Base-by-base conservation (phyloP, 2,329 filamentous ascomycete species). In the Trichoderma atroviride region DNA sequence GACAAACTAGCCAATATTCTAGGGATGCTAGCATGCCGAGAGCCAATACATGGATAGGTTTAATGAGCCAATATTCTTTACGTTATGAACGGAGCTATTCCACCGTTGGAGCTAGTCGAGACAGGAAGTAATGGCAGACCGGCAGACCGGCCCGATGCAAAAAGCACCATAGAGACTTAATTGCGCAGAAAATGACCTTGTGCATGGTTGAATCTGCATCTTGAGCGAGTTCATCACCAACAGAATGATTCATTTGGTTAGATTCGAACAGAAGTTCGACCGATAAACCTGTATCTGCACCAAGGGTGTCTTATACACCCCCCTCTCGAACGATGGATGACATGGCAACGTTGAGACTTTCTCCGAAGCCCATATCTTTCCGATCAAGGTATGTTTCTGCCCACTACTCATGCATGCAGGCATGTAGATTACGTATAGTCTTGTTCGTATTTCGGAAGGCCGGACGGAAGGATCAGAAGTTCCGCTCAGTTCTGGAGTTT, bases 181-280 rank as follows among this genome's bases (percentile, higher is more conserved):
- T 22, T 61, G 22, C 67, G 47, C 37, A 50, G 40, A 40, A n/a
- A 35, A 63, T 33, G 35, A 35, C 63, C 50, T 37, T 67, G 37
- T 62, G 68, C 47, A 68, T 61, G 68, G 33, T 27, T 24, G 9
- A 16, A 60, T n/a, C 62, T 70, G 68, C 68, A 70, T 68, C 68
- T 62, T 50, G 37, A 29, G 19, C 11, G 37, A 33, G 13, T 3
- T 27, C 57, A 68, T 70, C 68, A 70, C 68, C 68, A 70, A 70
- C 68, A 68, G 11, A 22, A 22, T 61, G 24, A 29, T 55, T 27
- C 6, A 56, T 65, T 55, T 33, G 35, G 52, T 58, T 66, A 57
- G 53, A 37, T 66, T n/a, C 13, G n/a, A 58, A 35, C 63, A 58
- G 5, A 58, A 58, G 27, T 50, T 50, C 53, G 63, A 31, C 53